Evolutionary conservation across 306 rosid genomes (phyloP).

Genomic region (Vachellia pachyceras): DNA sequence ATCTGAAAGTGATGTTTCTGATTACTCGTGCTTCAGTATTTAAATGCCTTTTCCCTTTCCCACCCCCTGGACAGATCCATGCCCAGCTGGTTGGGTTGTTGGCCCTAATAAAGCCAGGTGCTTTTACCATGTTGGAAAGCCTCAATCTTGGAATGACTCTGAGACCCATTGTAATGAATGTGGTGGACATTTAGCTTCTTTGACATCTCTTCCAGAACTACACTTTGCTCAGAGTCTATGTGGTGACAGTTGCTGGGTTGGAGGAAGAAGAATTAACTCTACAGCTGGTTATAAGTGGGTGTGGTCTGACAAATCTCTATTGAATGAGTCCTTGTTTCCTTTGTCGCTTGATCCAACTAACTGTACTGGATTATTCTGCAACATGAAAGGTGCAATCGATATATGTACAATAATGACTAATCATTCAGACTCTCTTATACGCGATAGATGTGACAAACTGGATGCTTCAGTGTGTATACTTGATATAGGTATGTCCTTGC

Average conservation of each 20-base stretch:
- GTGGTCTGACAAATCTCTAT: constrained; percentile 78
- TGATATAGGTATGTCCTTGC: constrained; percentile 60
- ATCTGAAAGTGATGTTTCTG: constrained; percentile 12
- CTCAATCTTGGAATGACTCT: constrained; percentile 82
- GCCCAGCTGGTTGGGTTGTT: constrained; percentile 77
- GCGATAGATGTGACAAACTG: constrained; percentile 64
- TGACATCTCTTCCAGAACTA: constrained; percentile 61
- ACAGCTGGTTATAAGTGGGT: constrained; percentile 63
- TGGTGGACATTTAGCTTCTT: constrained; percentile 78
- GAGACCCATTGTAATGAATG: constrained; percentile 63
- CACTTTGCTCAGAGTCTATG: constrained; percentile 65
- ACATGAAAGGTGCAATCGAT: constrained; percentile 42
- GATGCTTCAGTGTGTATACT: constrained; percentile 74
- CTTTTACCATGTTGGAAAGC: constrained; percentile 53
- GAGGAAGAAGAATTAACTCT: constrained; percentile 69
- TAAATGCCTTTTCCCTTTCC: constrained; percentile 27
- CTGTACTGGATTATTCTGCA: constrained; percentile 65
- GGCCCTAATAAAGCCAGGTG: constrained; percentile 68
- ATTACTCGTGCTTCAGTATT: constrained; percentile 23
- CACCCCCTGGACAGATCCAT: constrained; percentile 55
- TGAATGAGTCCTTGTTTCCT: constrained; percentile 68
- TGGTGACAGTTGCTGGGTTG: constrained; percentile 82
- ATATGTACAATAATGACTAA: constrained; percentile 64
- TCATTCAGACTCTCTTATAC: constrained; percentile 50
- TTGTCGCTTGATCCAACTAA: constrained; percentile 37